Base-by-base conservation (phyloP, 768 basidiomycete species). In the Clitopilus hobsonii region DNA sequence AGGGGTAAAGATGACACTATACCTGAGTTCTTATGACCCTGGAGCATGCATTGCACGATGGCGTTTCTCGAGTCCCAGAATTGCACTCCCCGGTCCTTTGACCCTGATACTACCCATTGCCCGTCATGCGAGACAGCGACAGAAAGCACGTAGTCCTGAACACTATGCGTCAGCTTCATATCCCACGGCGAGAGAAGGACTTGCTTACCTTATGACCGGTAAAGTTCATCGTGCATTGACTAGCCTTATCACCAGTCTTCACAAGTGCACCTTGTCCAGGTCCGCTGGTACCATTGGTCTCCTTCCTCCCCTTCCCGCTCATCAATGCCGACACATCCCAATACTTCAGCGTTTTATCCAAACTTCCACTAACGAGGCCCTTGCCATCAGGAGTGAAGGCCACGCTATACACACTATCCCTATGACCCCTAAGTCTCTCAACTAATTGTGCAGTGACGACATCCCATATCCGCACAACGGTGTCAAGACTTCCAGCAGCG, bases 11-110 rank as follows among this genome's bases (percentile, higher is more conserved):
- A n/a, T n/a, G n/a, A n/a, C n/a, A n/a, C n/a, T 50, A 14, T 47
- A 75, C 77, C 80, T 5, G 76, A 77, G 56, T 83, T 82, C 62
- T 80, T 81, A 59, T 83, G 81, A 0, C 81, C 80, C 65, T 98
- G 95, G 24, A 99, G 77, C 86, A 96, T 92, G 64, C 92, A 88
- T 68, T 98, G 95, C 63, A 94, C 86, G 29, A 85, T 82, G 25
- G 78, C 79, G 6, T 80, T 81, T 57, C 82, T 77, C 47, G 90
- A 83, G 66, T 95, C 91, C 87, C 91, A 93, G 69, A 96, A 94
- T 67, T 95, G 92, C 48, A 99, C 94, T 1, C 94, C 90, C 6
- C 97, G 89, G 67, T 99, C 97, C 71, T 98, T 98, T 1, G 80
- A 81, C 0, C 97, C 96, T 8, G 92, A 94, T 5, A 96, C 95